These are phyloP conservation scores for Nemania serpens DNA, from an alignment of 2,329 filamentous ascomycete genomes.

Conservation along the genomic window DNA sequence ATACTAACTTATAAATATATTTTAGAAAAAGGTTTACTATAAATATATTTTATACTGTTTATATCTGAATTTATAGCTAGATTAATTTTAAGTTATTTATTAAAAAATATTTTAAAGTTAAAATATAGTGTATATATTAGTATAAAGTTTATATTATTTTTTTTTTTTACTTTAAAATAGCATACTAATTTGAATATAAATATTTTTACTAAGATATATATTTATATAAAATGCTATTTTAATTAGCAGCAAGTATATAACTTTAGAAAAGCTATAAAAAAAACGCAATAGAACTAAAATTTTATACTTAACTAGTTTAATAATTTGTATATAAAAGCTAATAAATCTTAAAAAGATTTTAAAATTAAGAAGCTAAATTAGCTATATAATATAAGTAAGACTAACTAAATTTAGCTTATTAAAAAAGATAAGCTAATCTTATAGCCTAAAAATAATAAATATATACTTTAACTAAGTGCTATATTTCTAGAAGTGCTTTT, in stretches of 20 bases:
- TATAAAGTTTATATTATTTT: not conserved
- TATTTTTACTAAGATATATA: not conserved
- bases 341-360: not conserved
- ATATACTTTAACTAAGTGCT: not conserved
- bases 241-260: not conserved
- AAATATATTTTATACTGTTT: not conserved
- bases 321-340: not conserved
- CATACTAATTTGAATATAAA: not conserved
- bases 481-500: not conserved
- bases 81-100: not conserved
- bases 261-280: not conserved
- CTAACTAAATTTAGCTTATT: not conserved
- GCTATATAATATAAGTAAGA: not conserved
- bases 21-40: not conserved
- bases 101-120: not conserved
- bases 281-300: not conserved
- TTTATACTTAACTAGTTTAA: not conserved
- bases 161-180: not conserved
- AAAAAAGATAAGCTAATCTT: not conserved
- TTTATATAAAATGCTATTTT: not conserved
- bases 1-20: not conserved
- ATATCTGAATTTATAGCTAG: not conserved
- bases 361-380: not conserved
- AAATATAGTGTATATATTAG: not conserved
- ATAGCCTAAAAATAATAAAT: not conserved